Base-by-base conservation (phyloP, 306 rosid species). In the Cucurbita maxima region DNA sequence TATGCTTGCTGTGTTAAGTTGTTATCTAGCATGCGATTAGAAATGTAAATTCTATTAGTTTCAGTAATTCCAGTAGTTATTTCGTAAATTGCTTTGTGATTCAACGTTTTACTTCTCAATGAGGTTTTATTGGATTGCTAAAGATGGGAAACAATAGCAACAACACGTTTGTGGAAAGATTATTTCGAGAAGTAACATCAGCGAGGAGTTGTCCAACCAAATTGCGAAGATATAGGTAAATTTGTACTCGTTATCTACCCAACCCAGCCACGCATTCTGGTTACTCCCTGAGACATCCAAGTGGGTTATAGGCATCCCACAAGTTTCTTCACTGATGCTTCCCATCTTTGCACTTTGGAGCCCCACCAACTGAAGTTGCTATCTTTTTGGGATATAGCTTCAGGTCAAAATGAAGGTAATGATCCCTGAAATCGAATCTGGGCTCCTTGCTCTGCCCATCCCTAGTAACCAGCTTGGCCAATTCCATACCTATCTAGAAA, bases 111-210 rank as follows among this genome's bases (percentile, higher is more conserved):
- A 18, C 72, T 69, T 69, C 73, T 69, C 43, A 48, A 45, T 48
- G 58, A 69, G 73, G 73, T 69, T 69, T 47, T 58, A 48, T 69
- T 69, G 73, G 73, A 69, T 48, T 69, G 74, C 74, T 50, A 34
- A 51, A 70, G 57, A 47, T 68, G 43, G 57, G 57, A 68, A 50
- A 30, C 20, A 30, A 70, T 70, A 34, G 74, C 74, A 48, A 50
- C 14, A 30, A 30, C 30, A 18, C 34, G 0, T 38, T 38, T 9
- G 34, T 41, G 54, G 74, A 50, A 59, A 34, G 34, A 70, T 70
- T 8, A 15, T 48, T 48, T 48, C 1, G 59, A 30, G 10, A 25
- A 16, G 43, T 47, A 69, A 48, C 58, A 15, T 48, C 18, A 48
- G 44, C 22, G 1, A 47, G 73, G 73, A 48, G 57, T 14, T 69